A percentile compares a stretch with the other conserved stretches of the same genome.
Evolutionary conservation across 495 filamentous ascomycete genomes (phyloP).

Genomic region (Hypoxylon subgilvum): DNA sequence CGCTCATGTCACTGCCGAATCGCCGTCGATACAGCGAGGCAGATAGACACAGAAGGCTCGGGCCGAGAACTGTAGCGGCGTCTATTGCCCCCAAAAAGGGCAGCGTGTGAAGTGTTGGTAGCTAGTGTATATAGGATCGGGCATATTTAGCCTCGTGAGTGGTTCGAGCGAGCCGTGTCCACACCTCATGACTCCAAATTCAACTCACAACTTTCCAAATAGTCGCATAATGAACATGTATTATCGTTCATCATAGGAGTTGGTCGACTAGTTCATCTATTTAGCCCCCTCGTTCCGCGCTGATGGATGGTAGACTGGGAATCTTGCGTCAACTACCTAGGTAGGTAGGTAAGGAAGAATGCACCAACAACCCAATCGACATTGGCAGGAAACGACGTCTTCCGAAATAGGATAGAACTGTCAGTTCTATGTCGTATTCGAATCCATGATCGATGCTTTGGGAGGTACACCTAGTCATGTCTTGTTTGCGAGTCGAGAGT

Average conservation of each 20-base stretch:
- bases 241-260: conserved; percentile 4
- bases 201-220: neutral
- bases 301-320: conserved; percentile 6
- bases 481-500: neutral
- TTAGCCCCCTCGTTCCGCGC: neutral
- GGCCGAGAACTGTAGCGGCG: conserved; percentile 16
- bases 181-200: conserved; percentile 10
- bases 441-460: neutral
- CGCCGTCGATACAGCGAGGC: neutral
- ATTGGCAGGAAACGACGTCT: neutral
- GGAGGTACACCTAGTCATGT: neutral
- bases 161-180: conserved; percentile 2
- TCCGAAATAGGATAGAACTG: conserved; percentile 1
- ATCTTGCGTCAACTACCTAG: neutral
- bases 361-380: no score
- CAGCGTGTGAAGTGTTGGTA: conserved; percentile 13
- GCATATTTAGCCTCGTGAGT: conserved; percentile 9
- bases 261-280: conserved; percentile 14
- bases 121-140: conserved; percentile 14
- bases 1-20: conserved; percentile 1
- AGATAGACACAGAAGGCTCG: conserved; percentile 20
- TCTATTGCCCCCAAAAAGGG: conserved; percentile 6
- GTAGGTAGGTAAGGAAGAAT: neutral
- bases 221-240: neutral
- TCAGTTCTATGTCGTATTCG: conserved; percentile 9